A percentile compares a stretch with the other conserved stretches of the same genome.
Conservation (phyloP, 352 stramenopile genomes). For the Stramenopiles sp. region DNA sequence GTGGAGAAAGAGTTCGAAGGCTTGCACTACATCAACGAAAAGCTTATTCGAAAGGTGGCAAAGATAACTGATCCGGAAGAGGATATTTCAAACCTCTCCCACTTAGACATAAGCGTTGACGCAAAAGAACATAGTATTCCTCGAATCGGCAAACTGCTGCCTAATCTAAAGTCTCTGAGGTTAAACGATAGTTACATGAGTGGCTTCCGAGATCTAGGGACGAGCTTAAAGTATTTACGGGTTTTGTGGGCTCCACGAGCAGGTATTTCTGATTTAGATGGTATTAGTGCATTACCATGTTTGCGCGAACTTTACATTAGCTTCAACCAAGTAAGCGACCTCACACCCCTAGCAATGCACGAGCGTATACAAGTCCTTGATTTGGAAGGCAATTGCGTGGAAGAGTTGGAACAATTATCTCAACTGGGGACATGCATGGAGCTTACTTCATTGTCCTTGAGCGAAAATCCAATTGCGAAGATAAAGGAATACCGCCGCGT, state of each 20-base stretch:
- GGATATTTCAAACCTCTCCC: background rate
- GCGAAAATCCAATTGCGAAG: conserved; percentile 40
- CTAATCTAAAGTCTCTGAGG: conserved; percentile 40
- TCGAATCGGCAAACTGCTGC: conserved; percentile 41
- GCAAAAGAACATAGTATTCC: background rate
- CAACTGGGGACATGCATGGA: conserved; percentile 42
- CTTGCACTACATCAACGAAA: background rate
- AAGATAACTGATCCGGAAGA: background rate
- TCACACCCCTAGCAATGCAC: conserved; percentile 56
- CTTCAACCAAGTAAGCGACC: conserved; percentile 48
- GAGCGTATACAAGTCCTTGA: conserved; percentile 52
- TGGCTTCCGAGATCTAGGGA: conserved; percentile 56
- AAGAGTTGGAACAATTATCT: conserved; percentile 47
- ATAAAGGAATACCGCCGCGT: conserved; percentile 41
- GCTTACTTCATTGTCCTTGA: conserved; percentile 37
- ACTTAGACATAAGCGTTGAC: background rate
- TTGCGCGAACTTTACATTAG: conserved; percentile 49
- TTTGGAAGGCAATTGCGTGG: conserved; percentile 41
- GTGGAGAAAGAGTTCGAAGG: background rate
- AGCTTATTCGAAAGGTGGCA: background rate
- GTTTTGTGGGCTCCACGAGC: conserved; percentile 42
- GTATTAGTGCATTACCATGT: conserved; percentile 48
- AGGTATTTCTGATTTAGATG: conserved; percentile 49
- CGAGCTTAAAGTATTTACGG: conserved; percentile 40
- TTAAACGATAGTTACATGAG: conserved; percentile 39